Percentiles rank a stretch among this genome's conserved stretches.
phyloP scores from a whole-genome alignment of 108 stramenopile species.

The Discostella pseudostelligera region DNA sequence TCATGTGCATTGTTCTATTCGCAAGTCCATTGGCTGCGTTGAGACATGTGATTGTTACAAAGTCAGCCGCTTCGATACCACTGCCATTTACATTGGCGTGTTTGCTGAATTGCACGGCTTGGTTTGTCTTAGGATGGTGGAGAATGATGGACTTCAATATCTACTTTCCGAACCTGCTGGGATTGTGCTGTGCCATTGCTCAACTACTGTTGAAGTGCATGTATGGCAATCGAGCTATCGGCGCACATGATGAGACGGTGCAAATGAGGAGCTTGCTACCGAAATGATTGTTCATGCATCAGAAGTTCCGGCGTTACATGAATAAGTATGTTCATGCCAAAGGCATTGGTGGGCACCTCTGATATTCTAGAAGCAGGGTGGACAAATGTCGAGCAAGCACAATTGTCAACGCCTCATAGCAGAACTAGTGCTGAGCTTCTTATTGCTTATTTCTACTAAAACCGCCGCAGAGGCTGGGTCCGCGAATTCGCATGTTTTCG shows the following conservation, averaged over 20 bases:
- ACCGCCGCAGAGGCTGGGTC: too few species aligned
- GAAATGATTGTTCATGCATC: neutral
- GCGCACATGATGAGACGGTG: neutral
- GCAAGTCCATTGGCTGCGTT: conserved; percentile 69
- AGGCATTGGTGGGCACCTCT: too few species aligned
- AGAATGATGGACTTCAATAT: conserved; percentile 74
- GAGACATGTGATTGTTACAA: conserved; percentile 61
- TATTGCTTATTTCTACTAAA: too few species aligned
- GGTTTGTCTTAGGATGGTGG: conserved; percentile 65
- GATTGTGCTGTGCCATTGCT: conserved; percentile 62
- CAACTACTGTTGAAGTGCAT: conserved; percentile 66
- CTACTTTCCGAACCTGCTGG: conserved; percentile 75
- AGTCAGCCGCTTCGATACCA: conserved; percentile 73
- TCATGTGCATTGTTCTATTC: conserved; percentile 69
- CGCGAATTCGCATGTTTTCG: too few species aligned
- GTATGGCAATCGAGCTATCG: conserved; percentile 41
- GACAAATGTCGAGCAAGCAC: too few species aligned
- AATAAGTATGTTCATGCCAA: too few species aligned
- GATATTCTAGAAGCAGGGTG: too few species aligned
- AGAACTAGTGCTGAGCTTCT: too few species aligned
- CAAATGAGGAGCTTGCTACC: neutral
- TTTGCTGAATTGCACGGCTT: conserved; percentile 65
- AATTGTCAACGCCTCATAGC: too few species aligned
- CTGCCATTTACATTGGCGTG: conserved; percentile 83
- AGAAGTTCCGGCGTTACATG: neutral